phyloP scores from a whole-genome alignment of 805 yeast species.

The Nakazawaea ambrosiae region DNA sequence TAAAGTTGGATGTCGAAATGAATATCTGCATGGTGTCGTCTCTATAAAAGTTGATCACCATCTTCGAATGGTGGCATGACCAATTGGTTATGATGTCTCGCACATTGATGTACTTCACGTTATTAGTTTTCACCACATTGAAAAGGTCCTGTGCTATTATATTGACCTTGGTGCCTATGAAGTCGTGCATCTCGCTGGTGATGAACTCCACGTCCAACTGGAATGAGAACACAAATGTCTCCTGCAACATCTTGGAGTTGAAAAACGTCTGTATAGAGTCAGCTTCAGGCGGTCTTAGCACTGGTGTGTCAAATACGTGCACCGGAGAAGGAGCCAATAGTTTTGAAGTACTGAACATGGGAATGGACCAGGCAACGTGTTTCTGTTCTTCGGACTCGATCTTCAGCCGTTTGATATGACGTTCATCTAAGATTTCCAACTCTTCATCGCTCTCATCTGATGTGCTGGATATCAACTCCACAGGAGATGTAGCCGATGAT shows the following conservation, averaged over 20 bases:
- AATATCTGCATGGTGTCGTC: constrained; percentile 42
- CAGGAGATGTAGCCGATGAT: no score
- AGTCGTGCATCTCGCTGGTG: constrained; percentile 15
- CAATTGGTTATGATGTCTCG: constrained; percentile 25
- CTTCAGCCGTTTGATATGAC: constrained; percentile 2
- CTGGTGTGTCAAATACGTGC: constrained; percentile 8
- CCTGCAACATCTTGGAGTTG: constrained; percentile 1
- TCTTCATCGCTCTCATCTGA: constrained; percentile 7
- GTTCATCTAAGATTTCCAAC: constrained; percentile 12
- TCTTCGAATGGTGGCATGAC: constrained; percentile 58
- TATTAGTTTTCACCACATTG: constrained; percentile 25
- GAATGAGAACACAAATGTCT: constrained; percentile 12
- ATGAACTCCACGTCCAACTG: constrained; percentile 18
- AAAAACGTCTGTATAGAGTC: constrained; percentile 6
- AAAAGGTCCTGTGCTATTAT: constrained; percentile 28
- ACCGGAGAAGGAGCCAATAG: constrained; percentile 5
- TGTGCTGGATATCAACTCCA: no score
- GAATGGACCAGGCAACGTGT: constrained; percentile 20
- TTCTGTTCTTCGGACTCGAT: constrained; percentile 8
- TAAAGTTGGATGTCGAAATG: constrained; percentile 54
- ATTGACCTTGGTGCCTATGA: constrained; percentile 14
- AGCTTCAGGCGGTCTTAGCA: constrained; percentile 1
- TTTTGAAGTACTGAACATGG: constrained; percentile 12
- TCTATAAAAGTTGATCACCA: constrained; percentile 51
- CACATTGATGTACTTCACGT: constrained; percentile 23